Percentiles rank a stretch among this genome's conserved stretches.
Evolutionary conservation across 2,329 filamentous ascomycete species (phyloP).

Genomic region (Knufia petricola): DNA sequence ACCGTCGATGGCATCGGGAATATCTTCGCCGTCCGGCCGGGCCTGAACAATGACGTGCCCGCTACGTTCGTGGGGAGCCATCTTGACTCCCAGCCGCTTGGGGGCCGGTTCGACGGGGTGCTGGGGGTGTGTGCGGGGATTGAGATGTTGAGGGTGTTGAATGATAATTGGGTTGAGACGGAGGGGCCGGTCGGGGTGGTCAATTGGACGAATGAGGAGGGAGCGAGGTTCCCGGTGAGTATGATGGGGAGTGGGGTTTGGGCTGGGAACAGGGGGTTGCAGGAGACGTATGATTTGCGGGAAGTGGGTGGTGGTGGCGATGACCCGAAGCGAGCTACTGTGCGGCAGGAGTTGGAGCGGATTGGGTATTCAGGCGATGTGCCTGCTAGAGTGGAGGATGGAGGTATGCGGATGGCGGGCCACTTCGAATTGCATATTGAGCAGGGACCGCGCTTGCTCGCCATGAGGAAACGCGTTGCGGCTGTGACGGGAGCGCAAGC

Average conservation of each 20-base stretch:
- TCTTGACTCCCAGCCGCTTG: constrained; percentile 46
- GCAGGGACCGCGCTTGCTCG: constrained; percentile 67
- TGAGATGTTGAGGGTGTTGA: constrained; percentile 59
- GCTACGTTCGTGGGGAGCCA: constrained; percentile 25
- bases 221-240: constrained; percentile 64
- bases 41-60: constrained; percentile 45
- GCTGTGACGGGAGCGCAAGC: constrained; percentile 65
- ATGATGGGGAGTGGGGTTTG: constrained; percentile 71
- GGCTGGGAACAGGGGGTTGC: constrained; percentile 55
- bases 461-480: constrained; percentile 53
- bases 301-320: constrained; percentile 40
- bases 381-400: constrained; percentile 44
- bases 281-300: constrained; percentile 49
- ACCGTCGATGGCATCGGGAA: constrained; percentile 70
- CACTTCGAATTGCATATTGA: constrained; percentile 83
- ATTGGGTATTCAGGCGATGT: constrained; percentile 56
- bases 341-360: constrained; percentile 58
- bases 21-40: constrained; percentile 63
- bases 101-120: constrained; percentile 65
- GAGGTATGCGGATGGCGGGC: constrained; percentile 57
- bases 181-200: constrained; percentile 63
- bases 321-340: constrained; percentile 32
- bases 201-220: constrained; percentile 78
- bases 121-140: constrained; percentile 63
- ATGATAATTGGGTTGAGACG: constrained; percentile 59